These are phyloP conservation scores for Elaeis guineensis DNA, from an alignment of 176 grass and related monocot genomes.

Conservation along the genomic window DNA sequence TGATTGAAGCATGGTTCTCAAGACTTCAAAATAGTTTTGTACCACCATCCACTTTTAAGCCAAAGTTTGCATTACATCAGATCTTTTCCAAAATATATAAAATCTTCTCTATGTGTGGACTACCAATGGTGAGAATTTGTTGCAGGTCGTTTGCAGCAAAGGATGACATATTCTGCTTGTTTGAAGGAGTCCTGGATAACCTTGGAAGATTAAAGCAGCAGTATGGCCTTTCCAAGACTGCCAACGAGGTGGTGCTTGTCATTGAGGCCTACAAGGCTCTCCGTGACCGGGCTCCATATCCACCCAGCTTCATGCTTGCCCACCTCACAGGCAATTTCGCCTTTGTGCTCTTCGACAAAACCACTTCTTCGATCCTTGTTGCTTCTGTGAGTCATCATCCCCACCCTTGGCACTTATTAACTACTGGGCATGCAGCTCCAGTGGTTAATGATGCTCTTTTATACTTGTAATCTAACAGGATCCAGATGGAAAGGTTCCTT, in stretches of 20 bases:
- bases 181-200: slow-evolving; percentile 75
- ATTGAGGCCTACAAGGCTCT: slow-evolving; percentile 87
- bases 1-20: no score
- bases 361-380: slow-evolving; percentile 58
- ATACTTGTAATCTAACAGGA: slow-evolving; percentile 13
- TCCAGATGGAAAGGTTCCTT: slow-evolving; percentile 64
- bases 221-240: slow-evolving; percentile 75
- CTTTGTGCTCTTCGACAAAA: slow-evolving; percentile 90
- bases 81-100: no score
- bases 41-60: no score
- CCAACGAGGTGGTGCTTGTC: slow-evolving; percentile 65
- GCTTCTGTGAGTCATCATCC: slow-evolving; percentile 50
- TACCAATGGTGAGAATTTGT: no score
- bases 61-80: no score
- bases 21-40: no score
- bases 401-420: slow-evolving; percentile 41
- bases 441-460: no score
- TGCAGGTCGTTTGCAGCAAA: slow-evolving; percentile 72
- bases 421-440: slow-evolving; percentile 18
- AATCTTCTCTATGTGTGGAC: no score
- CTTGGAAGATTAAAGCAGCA: slow-evolving; percentile 62
- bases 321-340: slow-evolving; percentile 70
- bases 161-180: slow-evolving; percentile 91
- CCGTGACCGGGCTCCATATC: slow-evolving; percentile 69
- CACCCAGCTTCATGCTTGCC: slow-evolving; percentile 69